Percentiles rank a stretch among this genome's conserved stretches.
Conservation (phyloP, 2,329 filamentous ascomycete genomes). For the Fusarium fujikuroi region DNA sequence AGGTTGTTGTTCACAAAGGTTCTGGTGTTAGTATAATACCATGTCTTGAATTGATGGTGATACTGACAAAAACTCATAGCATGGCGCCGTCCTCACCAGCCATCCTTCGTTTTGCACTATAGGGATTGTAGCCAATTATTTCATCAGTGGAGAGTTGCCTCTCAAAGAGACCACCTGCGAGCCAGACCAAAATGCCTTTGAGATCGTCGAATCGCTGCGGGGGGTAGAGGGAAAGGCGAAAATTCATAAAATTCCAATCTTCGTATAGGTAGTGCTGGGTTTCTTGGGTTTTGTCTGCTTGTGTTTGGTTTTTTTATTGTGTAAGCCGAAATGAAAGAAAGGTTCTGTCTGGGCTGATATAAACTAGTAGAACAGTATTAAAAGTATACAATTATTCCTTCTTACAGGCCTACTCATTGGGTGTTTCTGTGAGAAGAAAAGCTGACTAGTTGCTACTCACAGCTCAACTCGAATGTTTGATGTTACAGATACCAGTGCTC, state of each 20-base stretch:
- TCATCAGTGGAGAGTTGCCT: accelerated
- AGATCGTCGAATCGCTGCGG: too few relatives aligned
- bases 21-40: not conserved
- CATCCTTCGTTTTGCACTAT: accelerated
- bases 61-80: not conserved
- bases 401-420: not conserved
- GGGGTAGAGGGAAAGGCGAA: too few relatives aligned
- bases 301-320: not conserved
- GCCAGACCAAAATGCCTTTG: accelerated
- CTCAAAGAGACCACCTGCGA: accelerated
- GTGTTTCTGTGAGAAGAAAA: not conserved
- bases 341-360: not conserved
- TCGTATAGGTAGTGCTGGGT: not conserved
- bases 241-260: not conserved
- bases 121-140: not conserved
- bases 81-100: accelerated
- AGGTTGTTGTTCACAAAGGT: not conserved
- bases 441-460: too few relatives aligned
- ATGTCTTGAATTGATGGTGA: not conserved
- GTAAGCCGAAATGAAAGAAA: not conserved
- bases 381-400: not conserved
- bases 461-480: not conserved
- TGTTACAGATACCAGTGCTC: not conserved
- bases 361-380: not conserved
- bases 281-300: not conserved